A percentile compares a stretch with the other conserved stretches of the same genome.
Evolutionary conservation across 257 asterid genomes (phyloP).

Genomic region (Voacanga thouarsii): DNA sequence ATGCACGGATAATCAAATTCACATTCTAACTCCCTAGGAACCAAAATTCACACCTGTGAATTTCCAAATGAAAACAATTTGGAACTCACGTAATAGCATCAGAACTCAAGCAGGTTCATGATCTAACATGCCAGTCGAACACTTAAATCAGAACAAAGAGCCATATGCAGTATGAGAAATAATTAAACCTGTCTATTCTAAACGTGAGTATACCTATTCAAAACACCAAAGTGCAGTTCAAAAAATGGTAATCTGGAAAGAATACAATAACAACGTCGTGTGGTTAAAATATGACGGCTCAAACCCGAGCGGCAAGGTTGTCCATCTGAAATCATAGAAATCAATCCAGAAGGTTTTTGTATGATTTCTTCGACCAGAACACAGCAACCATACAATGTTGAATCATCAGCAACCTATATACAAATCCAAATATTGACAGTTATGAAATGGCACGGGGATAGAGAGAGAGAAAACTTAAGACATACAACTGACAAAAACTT

Average conservation of each 20-base stretch:
- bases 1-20: neutral
- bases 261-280: constrained; percentile 95
- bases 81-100: neutral
- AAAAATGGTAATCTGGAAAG: constrained; percentile 95
- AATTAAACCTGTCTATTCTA: neutral
- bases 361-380: constrained; percentile 91
- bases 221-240: constrained; percentile 89
- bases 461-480: neutral
- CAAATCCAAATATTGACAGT: neutral
- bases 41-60: neutral
- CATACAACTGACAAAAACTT: neutral
- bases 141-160: neutral
- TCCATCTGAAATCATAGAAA: constrained; percentile 73
- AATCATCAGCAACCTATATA: constrained; percentile 87
- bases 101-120: neutral
- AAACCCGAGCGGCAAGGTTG: constrained; percentile 48
- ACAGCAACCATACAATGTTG: constrained; percentile 97
- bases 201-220: constrained; percentile 59
- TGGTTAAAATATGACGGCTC: constrained; percentile 78
- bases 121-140: neutral
- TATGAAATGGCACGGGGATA: neutral
- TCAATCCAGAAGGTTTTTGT: constrained; percentile 87
- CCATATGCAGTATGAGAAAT: neutral
- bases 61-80: neutral
- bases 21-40: neutral